Base-by-base conservation (phyloP, 2,329 filamentous ascomycete genomes). In the Fusarium coicis region DNA sequence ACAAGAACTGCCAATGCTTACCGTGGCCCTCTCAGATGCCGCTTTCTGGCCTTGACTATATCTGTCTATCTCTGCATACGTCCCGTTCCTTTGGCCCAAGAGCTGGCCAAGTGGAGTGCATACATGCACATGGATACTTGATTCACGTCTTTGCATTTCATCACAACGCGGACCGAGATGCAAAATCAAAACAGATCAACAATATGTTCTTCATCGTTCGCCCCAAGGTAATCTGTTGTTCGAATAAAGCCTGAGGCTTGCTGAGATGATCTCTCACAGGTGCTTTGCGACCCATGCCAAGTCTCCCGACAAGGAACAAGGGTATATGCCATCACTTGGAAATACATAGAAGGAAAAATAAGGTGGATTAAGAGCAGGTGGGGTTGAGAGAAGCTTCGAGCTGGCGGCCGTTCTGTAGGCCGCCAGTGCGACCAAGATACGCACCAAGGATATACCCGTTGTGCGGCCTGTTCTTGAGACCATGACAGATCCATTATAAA, bases 401-500 rank as follows among this genome's bases (percentile, higher is more conserved):
- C 36, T 71, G 42, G 42, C 30, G 52, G 50, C 57, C 71, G 36
- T 26, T 40, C 36, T 34, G 43, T 62, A 26, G 71, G 56, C 56
- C 63, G 40, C 57, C 54, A 47, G 57, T 71, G 57, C 71, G 69
- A 62, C 72, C 65, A 52, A 78, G 76, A 78, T 78, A 68, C 69
- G 61, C 76, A 73, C 75, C 71, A 64, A 66, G 76, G 67, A 44
- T 69, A 63, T 69, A 68, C 58, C 71, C 74, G 67, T 66, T 28
- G 60, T 54, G 63, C 63, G 74, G 73, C 76, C 76, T 70, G 58
- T 76, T 75, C 42, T 72, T 28, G 63, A 62, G 73, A 52, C 76
- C 76, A 69, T 71, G 64, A 54, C 63, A 77, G 74, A 76, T 77
- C 71, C 66, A 44, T 60, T 49, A 67, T 68, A 70, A 64, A 74